phyloP scores from a whole-genome alignment of 2,329 filamentous ascomycete genomes.

The Dryadomyces quercivorus region DNA sequence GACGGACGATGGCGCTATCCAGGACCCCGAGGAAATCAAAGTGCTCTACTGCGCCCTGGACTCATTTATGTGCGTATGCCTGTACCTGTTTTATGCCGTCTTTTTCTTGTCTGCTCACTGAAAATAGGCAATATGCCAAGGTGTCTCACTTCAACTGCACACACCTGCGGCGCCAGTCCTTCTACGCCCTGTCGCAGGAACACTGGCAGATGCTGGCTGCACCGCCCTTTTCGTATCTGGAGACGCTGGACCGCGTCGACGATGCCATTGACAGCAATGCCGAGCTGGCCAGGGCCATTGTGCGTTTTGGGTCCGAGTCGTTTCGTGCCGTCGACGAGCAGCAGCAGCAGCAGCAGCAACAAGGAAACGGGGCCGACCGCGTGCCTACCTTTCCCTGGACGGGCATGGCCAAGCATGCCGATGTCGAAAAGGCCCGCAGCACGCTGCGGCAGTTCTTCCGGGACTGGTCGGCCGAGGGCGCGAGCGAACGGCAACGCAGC shows the following conservation, averaged over 20 bases:
- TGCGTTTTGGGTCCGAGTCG: slow-evolving; percentile 53
- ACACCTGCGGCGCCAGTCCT: slow-evolving; percentile 78
- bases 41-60: slow-evolving; percentile 76
- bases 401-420: slow-evolving; percentile 53
- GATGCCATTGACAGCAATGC: slow-evolving; percentile 83
- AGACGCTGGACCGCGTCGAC: slow-evolving; percentile 68
- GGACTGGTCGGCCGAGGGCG: slow-evolving; percentile 80
- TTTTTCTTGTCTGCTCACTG: neutral
- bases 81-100: neutral
- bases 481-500: slow-evolving; percentile 59
- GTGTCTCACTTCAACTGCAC: slow-evolving; percentile 83
- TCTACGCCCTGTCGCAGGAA: slow-evolving; percentile 74
- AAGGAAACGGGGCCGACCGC: slow-evolving; percentile 22
- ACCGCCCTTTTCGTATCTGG: slow-evolving; percentile 71
- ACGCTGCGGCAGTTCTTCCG: slow-evolving; percentile 90
- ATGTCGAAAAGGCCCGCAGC: slow-evolving; percentile 84
- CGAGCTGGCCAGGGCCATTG: slow-evolving; percentile 66
- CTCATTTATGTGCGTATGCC: slow-evolving; percentile 65
- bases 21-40: slow-evolving; percentile 65
- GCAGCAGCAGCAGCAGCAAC: slow-evolving; percentile 9
- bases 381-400: slow-evolving; percentile 52
- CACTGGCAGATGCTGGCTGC: slow-evolving; percentile 76
- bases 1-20: slow-evolving; percentile 7
- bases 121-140: slow-evolving; percentile 64
- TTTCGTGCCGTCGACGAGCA: slow-evolving; percentile 39